Percentiles rank a stretch among this genome's conserved stretches.
These are phyloP conservation scores for Didymella lethalis DNA, from an alignment of 2,329 filamentous ascomycete genomes.

Conservation along the genomic window DNA sequence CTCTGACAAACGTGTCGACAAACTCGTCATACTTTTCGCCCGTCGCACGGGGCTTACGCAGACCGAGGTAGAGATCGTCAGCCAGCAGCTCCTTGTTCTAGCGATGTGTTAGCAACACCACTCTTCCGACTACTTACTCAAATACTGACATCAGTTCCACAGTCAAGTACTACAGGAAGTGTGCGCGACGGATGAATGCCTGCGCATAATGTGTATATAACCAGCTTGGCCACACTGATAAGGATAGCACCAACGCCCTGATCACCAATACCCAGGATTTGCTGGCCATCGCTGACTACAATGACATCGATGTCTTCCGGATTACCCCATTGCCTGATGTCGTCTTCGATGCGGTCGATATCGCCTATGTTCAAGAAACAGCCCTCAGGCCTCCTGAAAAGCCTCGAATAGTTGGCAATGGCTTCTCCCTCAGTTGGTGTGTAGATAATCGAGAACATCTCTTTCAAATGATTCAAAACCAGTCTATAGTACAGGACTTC, in stretches of 20 bases:
- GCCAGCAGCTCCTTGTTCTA: constrained; percentile 74
- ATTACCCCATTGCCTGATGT: constrained; percentile 72
- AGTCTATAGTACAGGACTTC: constrained; percentile 82
- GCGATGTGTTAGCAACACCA: constrained; percentile 9
- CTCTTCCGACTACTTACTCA: background rate
- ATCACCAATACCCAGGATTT: constrained; percentile 89
- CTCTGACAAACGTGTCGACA: constrained; percentile 75
- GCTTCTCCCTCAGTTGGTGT: constrained; percentile 90
- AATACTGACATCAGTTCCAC: constrained; percentile 72
- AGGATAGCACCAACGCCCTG: constrained; percentile 86
- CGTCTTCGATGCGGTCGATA: constrained; percentile 68
- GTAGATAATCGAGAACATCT: constrained; percentile 92
- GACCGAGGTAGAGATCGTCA: constrained; percentile 81
- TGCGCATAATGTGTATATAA: constrained; percentile 84
- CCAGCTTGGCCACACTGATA: constrained; percentile 84
- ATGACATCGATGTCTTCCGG: constrained; percentile 86
- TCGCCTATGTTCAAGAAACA: constrained; percentile 81
- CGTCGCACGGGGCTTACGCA: constrained; percentile 70
- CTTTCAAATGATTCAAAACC: constrained; percentile 77
- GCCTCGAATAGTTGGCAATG: constrained; percentile 80
- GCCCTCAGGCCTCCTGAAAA: constrained; percentile 81
- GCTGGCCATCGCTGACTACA: constrained; percentile 76
- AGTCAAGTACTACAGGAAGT: constrained; percentile 83
- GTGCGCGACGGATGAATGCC: constrained; percentile 82
- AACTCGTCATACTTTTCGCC: constrained; percentile 80